phyloP scores from a whole-genome alignment of 352 stramenopile species.

The Globisporangium rhizosaccharum region DNA sequence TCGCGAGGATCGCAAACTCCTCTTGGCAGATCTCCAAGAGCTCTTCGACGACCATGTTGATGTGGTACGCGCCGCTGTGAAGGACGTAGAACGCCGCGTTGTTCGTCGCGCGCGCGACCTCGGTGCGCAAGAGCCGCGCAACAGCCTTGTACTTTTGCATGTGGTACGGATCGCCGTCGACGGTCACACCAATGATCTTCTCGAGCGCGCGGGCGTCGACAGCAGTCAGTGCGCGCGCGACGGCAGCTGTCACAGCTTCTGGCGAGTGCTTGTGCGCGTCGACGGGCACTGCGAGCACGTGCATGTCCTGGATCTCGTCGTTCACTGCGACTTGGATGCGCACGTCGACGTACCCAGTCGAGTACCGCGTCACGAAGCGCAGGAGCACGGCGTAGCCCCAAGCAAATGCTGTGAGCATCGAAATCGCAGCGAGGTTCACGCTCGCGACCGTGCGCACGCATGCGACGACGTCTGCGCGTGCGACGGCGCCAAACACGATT shows the following conservation, averaged over 20 bases:
- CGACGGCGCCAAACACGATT: conserved; percentile 11
- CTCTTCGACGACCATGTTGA: conserved; percentile 41
- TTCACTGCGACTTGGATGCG: conserved; percentile 31
- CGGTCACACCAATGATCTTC: conserved; percentile 39
- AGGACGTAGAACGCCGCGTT: conserved; percentile 36
- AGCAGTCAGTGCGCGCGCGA: conserved; percentile 24
- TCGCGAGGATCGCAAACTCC: conserved; percentile 33
- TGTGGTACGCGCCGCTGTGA: conserved; percentile 32
- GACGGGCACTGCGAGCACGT: conserved; percentile 32
- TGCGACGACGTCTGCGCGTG: conserved; percentile 17
- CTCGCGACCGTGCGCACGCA: conserved; percentile 29
- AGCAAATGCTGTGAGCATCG: conserved; percentile 24
- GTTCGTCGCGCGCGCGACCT: conserved; percentile 17
- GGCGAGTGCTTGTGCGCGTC: conserved; percentile 26
- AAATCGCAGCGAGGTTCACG: conserved; percentile 32
- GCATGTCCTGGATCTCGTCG: conserved; percentile 45
- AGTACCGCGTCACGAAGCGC: conserved; percentile 29
- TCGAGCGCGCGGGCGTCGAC: conserved; percentile 30
- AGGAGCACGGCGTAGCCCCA: conserved; percentile 43
- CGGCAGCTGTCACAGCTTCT: conserved; percentile 17
- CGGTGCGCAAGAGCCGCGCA: conserved; percentile 20
- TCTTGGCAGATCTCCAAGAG: conserved; percentile 33
- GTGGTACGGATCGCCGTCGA: conserved; percentile 46
- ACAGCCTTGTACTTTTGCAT: conserved; percentile 32
- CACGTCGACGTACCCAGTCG: conserved; percentile 35